These are phyloP conservation scores for Rauvolfia tetraphylla DNA, from an alignment of 257 asterid genomes.

Conservation along the genomic window DNA sequence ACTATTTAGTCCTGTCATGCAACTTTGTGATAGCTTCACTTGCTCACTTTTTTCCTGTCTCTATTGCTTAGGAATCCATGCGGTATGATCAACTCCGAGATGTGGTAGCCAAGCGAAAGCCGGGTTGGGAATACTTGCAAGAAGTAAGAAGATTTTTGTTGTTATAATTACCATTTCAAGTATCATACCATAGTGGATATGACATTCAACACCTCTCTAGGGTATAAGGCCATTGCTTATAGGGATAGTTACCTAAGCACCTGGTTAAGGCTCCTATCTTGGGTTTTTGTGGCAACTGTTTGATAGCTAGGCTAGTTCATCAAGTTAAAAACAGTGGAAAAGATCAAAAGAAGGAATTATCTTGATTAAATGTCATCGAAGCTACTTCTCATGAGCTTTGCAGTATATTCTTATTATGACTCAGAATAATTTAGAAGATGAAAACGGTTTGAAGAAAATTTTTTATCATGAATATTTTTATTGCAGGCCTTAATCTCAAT, in stretches of 20 bases:
- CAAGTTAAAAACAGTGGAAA: background rate
- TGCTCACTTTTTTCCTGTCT: background rate
- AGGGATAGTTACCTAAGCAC: background rate
- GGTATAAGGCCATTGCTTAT: background rate
- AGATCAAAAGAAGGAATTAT: background rate
- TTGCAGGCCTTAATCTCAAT: constrained; percentile 85
- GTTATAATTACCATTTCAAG: background rate
- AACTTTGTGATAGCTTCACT: background rate
- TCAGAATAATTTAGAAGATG: background rate
- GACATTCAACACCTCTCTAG: background rate
- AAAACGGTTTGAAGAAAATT: background rate
- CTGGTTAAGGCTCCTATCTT: background rate
- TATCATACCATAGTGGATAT: background rate
- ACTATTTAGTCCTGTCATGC: background rate
- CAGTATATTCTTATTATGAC: background rate
- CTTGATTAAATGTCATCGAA: background rate
- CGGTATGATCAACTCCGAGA: constrained; percentile 90
- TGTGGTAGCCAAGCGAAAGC: constrained; percentile 74
- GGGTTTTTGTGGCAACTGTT: background rate
- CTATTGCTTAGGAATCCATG: constrained; percentile 66
- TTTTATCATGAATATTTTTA: constrained; percentile 12
- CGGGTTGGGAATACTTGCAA: constrained; percentile 98
- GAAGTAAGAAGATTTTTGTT: constrained; percentile 47
- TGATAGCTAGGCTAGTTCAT: background rate
- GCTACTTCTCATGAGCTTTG: background rate